Evolutionary conservation across 768 basidiomycete genomes (phyloP), one percentile per base, ranked within the genome.

Genomic region (Tricholoma bakamatsutake): DNA sequence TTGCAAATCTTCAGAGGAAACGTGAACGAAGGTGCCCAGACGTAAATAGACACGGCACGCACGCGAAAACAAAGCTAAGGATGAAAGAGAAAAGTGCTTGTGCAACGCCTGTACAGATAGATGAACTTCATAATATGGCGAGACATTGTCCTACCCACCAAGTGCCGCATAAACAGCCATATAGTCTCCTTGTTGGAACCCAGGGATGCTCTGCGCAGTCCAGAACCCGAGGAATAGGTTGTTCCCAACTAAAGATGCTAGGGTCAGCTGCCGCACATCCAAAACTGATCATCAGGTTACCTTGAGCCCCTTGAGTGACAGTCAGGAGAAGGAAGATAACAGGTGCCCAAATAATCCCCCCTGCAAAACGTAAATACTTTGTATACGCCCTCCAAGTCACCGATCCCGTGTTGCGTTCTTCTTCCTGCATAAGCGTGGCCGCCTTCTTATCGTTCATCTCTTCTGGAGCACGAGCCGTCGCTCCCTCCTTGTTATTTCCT

Each of bases 211-310:
- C 15, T 72, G 56, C 0, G 75, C 73, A 0, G 84, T 83, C 88
- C 88, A 92, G 60, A 84, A 88, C 0, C 87, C 87, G 17, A 92
- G 76, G 71, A 87, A 82, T 4, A 92, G 66, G 31, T 79, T 84
- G 59, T 80, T 84, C 0, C 77, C 81, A 31, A 90, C 87, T 80
- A 53, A 18, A 33, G 21, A 34, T 3, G 31, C 7, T 13, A 12
- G 56, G 6, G 27, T 33, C 12, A 28, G 43, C 4, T 39, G 10
- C 12, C 11, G 9, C 18, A 15, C 13, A 3, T 17, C 4, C 5
- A 28, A 27, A 8, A 47, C 5, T 33, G 17, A 13, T 50, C 4
- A 31, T 39, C n/a, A 17, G 51, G 67, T 13, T 17, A 82, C 84
- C 83, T 68, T 75, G 70, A 17, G 81, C 71, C 1, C 65, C 75